Evolutionary conservation across 768 basidiomycete genomes (phyloP).

Genomic region (Boletales sp.): DNA sequence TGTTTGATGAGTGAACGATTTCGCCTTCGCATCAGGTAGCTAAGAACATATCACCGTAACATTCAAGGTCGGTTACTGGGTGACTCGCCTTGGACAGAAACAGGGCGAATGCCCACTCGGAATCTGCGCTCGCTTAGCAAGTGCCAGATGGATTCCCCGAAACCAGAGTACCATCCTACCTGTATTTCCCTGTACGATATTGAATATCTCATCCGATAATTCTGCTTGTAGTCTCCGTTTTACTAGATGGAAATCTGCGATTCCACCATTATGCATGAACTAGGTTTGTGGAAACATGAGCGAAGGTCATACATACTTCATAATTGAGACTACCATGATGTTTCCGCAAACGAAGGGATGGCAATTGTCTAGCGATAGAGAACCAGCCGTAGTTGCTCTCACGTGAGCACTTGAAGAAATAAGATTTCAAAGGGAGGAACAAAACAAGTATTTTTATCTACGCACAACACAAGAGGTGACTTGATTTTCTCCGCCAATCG

Average conservation of each 20-base stretch:
- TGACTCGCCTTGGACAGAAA: slow-evolving; percentile 72
- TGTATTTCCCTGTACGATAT: slow-evolving; percentile 89
- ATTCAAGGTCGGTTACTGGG: neutral
- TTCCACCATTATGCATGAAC: slow-evolving; percentile 99
- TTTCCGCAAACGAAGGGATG: slow-evolving; percentile 93
- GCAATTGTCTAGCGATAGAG: slow-evolving; percentile 89
- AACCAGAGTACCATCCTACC: slow-evolving; percentile 40
- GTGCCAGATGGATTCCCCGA: neutral
- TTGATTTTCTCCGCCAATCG: slow-evolving; percentile 96
- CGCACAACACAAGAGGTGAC: slow-evolving; percentile 90
- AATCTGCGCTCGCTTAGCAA: slow-evolving; percentile 49
- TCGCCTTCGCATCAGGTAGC: slow-evolving; percentile 79
- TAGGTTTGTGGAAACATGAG: slow-evolving; percentile 25
- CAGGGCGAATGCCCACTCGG: slow-evolving; percentile 95
- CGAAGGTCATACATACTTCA: neutral
- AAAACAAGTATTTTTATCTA: slow-evolving; percentile 7
- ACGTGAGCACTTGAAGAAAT: slow-evolving; percentile 69
- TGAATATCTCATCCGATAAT: slow-evolving; percentile 81
- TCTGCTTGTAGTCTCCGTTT: slow-evolving; percentile 77
- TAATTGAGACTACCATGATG: slow-evolving; percentile 64
- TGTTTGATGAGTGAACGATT: slow-evolving; percentile 63
- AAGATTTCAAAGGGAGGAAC: neutral
- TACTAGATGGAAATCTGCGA: slow-evolving; percentile 76
- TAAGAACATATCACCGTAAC: slow-evolving; percentile 28
- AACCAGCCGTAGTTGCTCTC: slow-evolving; percentile 88